Base-by-base conservation (phyloP, 192 early-diverging fungal genomes). In the Entomortierella lignicola region DNA sequence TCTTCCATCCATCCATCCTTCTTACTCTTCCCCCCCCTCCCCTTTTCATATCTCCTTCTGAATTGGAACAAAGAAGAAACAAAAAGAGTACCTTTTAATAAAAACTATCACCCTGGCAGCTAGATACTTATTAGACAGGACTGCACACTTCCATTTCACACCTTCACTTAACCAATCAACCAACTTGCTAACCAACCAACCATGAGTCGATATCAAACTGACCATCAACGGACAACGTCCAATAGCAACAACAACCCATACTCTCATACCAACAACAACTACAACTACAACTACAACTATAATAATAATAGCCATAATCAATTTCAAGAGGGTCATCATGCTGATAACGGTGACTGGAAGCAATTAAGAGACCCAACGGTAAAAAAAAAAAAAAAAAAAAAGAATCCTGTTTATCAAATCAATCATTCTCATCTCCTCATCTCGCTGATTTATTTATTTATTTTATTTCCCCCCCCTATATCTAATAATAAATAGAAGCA, bases 281-380 rank as follows among this genome's bases (percentile, higher is more conserved):
- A 30, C 56, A 69, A 42, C 43, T 31, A 18, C 21, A 55, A 37
- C 42, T 34, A 8, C 21, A 20, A 25, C 17, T 12, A 37, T 21
- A 31, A 47, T 15, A 48, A 51, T 11, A 43, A 60, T 41, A 27
- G 21, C 23, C 31, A 53, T 62, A 12, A 37, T 2, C 71, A 73
- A 17, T 73, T 73, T 42, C 71, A 73, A 29, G 71, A 73, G 26
- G 71, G 71, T 20, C 67, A 69, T 27, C 27, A 59, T 53, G 26
- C 44, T 12, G 56, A 73, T n/a, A 56, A 64, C 55, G 18, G 61
- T 23, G 71, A 73, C 55, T 73, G 71, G 71, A 59, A 27, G 13
- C 71, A 61, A 0, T 30, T 48, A 30, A 48, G 70, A 42, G 60
- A 72, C 63, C 48, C 71, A 51, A 57, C 55, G 62, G 71, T 73